Conservation (phyloP, 2,329 filamentous ascomycete species). For the Beauveria australis region DNA sequence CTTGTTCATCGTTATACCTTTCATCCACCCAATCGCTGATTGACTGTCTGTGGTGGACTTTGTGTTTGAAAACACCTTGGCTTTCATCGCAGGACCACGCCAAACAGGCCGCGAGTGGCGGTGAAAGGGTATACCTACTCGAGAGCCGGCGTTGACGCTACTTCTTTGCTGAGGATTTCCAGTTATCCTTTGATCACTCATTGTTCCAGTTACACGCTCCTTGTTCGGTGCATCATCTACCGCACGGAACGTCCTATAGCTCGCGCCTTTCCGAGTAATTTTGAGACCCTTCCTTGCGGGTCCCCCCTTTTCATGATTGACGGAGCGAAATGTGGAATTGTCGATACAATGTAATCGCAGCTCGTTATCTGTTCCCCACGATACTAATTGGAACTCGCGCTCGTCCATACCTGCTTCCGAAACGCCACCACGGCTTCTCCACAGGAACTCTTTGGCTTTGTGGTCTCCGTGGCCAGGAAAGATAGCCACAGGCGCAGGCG, state of each 20-base stretch:
- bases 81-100: conserved; percentile 53
- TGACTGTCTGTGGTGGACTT: conserved; percentile 40
- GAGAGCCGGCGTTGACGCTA: conserved; percentile 37
- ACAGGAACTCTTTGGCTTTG: conserved; percentile 85
- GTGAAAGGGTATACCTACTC: conserved; percentile 22
- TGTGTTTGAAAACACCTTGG: conserved; percentile 35
- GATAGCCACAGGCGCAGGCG: conserved; percentile 43
- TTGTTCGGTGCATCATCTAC: conserved; percentile 50
- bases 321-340: conserved; percentile 52
- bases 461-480: conserved; percentile 55
- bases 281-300: conserved; percentile 56
- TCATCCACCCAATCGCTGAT: conserved; percentile 61
- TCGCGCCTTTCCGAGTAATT: conserved; percentile 73
- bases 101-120: conserved; percentile 33
- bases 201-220: conserved; percentile 52
- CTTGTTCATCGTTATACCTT: conserved; percentile 57
- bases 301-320: conserved; percentile 66
- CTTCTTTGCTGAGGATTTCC: conserved; percentile 33
- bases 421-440: conserved; percentile 67
- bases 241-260: conserved; percentile 78
- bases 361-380: conserved; percentile 83
- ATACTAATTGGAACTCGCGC: conserved; percentile 85
- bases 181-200: conserved; percentile 50
- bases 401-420: conserved; percentile 64
- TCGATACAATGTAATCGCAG: conserved; percentile 71